These are phyloP conservation scores for Microcyclosporella mali DNA, from an alignment of 2,329 filamentous ascomycete genomes.

Conservation along the genomic window DNA sequence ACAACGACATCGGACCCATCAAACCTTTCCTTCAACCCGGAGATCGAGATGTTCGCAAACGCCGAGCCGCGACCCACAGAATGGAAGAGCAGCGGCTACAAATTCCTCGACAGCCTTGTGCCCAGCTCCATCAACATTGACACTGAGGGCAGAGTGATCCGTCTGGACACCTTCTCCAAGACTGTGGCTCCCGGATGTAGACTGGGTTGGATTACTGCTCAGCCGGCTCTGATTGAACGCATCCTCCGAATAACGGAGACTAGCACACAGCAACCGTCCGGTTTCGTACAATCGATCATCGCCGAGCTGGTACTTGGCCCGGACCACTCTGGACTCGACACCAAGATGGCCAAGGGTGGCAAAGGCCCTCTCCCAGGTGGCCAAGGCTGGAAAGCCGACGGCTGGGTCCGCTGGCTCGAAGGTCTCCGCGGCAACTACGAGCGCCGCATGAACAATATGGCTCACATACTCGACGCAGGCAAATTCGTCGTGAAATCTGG, in stretches of 20 bases:
- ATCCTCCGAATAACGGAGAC: conserved; percentile 68
- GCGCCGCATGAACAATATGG: conserved; percentile 76
- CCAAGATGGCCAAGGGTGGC: conserved; percentile 32
- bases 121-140: conserved; percentile 80
- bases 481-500: conserved; percentile 60
- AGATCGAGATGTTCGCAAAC: conserved; percentile 33
- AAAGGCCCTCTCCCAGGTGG: conserved; percentile 46
- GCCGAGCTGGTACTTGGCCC: conserved; percentile 70
- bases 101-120: conserved; percentile 74
- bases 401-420: conserved; percentile 87
- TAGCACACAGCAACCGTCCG: conserved; percentile 75
- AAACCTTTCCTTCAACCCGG: conserved; percentile 27
- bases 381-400: conserved; percentile 68
- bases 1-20: conserved; percentile 23
- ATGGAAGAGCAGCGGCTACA: conserved; percentile 58
- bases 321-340: conserved; percentile 47
- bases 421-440: conserved; percentile 80
- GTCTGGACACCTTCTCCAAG: conserved; percentile 91
- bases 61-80: conserved; percentile 45
- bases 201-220: conserved; percentile 83
- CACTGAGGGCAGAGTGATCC: conserved; percentile 76
- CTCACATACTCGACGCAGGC: conserved; percentile 62
- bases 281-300: conserved; percentile 81
- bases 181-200: conserved; percentile 85
- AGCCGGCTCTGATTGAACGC: conserved; percentile 70